Evolutionary conservation across 2,329 filamentous ascomycete species (phyloP), one percentile per base, ranked within the genome.

Genomic region (Ophiostoma novo-ulmi): DNA sequence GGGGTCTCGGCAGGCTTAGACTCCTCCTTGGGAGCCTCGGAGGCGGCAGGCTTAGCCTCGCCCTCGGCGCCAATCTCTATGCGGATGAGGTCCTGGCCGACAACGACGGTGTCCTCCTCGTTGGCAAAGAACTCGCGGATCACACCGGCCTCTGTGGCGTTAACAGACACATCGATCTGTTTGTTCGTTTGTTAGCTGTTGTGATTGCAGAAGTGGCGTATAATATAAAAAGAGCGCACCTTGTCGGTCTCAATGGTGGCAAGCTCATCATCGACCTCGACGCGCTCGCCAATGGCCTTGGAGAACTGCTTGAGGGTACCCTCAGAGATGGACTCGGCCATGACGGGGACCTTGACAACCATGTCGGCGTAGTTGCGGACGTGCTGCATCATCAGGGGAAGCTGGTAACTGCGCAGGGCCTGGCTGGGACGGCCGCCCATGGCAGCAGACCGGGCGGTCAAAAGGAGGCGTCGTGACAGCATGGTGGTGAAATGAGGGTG

Each of bases 211-310:
- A 39, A 39, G 38, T 10, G 38, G 38, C 38, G 7, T 26, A 26
- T 14, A 31, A 7, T 8, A 2, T 22, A 31, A 36, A 67, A n/a
- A 8, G n/a, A 31, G 71, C 79, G 73, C 83, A 93, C 92, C 89
- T 99, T 99, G 86, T 99, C 95, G 17, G 95, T 99, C 82, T 99
- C 95, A 78, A 99, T 99, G 68, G 94, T 97, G 41, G 95, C 95
- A 80, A 99, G 94, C 80, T 99, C 95, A 82, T 98, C 95, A 78
- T 99, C 95, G 77, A 90, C 90, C 83, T 97, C 93, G 69, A 99
- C 94, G 76, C 89, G 94, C 80, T 99, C 95, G 77, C 95, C 95
- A 76, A 97, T 84, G 82, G 94, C 80, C 80, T 98, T 98, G 77
- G 88, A 91, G 85, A 94, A 98, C 79, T 97, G 93, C 83, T 97